A percentile compares a stretch with the other conserved stretches of the same genome.
Conservation (phyloP, 2,329 filamentous ascomycete species). For the Colletotrichum agaves region DNA sequence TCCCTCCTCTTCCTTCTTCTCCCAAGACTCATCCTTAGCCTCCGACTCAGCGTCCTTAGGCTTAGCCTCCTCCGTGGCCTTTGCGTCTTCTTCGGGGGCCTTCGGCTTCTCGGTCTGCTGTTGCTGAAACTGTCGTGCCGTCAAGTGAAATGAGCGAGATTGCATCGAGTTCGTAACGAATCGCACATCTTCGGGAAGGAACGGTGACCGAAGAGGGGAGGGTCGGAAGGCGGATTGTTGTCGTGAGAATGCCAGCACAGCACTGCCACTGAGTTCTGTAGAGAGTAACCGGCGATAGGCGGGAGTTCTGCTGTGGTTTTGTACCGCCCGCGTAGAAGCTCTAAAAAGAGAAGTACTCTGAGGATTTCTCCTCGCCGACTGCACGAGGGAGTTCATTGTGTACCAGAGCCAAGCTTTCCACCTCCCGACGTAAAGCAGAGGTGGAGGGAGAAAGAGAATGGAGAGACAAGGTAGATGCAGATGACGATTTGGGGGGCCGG, state of each 20-base stretch:
- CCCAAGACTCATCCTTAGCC: slow-evolving; percentile 42
- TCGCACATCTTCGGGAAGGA: slow-evolving; percentile 55
- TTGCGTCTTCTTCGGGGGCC: slow-evolving; percentile 42
- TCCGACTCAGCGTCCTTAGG: slow-evolving; percentile 47
- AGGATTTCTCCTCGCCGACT: slow-evolving; percentile 55
- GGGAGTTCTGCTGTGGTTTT: slow-evolving; percentile 56
- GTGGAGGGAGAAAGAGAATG: slow-evolving; percentile 25
- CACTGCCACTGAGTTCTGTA: slow-evolving; percentile 42
- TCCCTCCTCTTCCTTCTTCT: slow-evolving; percentile 53
- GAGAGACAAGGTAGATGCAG: slow-evolving; percentile 38
- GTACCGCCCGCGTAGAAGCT: slow-evolving; percentile 51
- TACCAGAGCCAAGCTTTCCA: slow-evolving; percentile 36
- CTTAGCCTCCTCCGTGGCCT: slow-evolving; percentile 54
- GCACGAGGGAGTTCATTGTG: slow-evolving; percentile 59
- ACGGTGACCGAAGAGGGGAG: slow-evolving; percentile 57
- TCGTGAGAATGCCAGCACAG: slow-evolving; percentile 42
- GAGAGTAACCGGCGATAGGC: slow-evolving; percentile 60
- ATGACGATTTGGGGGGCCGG: slow-evolving; percentile 40
- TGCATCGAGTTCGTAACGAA: slow-evolving; percentile 48
- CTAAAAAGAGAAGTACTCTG: slow-evolving; percentile 53
- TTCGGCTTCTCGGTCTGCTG: slow-evolving; percentile 45
- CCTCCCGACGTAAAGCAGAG: slow-evolving; percentile 46
- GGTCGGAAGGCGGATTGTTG: slow-evolving; percentile 45
- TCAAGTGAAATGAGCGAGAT: slow-evolving; percentile 53
- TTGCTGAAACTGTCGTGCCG: slow-evolving; percentile 42